Percentiles rank a stretch among this genome's conserved stretches.
Conservation (phyloP, 805 yeast species). For the Wickerhamiella alocasiicola region DNA sequence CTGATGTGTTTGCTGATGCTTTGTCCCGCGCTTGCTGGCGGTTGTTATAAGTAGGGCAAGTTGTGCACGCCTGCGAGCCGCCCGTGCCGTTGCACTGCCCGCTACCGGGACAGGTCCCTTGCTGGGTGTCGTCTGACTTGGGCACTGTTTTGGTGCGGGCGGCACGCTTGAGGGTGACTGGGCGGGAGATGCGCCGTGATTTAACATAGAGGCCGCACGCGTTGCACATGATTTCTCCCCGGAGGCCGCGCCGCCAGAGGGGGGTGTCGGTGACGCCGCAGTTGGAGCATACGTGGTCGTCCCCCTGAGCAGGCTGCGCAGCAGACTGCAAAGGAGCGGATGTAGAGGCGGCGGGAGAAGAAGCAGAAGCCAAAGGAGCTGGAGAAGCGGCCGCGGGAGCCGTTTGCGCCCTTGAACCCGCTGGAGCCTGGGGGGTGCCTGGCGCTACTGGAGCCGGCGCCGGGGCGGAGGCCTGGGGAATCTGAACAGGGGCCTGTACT, state of each 20-base stretch:
- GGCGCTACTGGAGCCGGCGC: too few relatives aligned
- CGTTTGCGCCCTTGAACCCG: background rate
- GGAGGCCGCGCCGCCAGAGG: constrained; percentile 85
- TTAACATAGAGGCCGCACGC: constrained; percentile 82
- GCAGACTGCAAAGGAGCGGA: background rate
- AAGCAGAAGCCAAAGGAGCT: background rate
- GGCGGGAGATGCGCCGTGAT: constrained; percentile 50
- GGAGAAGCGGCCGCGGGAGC: background rate
- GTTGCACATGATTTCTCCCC: constrained; percentile 85
- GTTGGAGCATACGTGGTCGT: constrained; percentile 51
- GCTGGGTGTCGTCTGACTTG: background rate
- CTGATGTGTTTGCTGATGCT: background rate
- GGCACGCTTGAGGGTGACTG: constrained; percentile 45
- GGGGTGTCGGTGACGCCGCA: constrained; percentile 91
- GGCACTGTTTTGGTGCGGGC: constrained; percentile 15
- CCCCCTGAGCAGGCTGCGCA: background rate
- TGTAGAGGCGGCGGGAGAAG: background rate
- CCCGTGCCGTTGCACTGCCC: constrained; percentile 84
- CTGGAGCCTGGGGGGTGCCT: too few relatives aligned
- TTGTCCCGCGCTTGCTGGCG: constrained; percentile 28
- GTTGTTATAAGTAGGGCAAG: constrained; percentile 76
- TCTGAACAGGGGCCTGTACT: background rate
- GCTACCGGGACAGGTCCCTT: constrained; percentile 58
- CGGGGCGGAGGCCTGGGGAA: background rate
- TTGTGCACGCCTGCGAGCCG: constrained; percentile 64